Base-by-base conservation (phyloP, 2,329 filamentous ascomycete genomes). In the Ophiosphaerella herpotricha region DNA sequence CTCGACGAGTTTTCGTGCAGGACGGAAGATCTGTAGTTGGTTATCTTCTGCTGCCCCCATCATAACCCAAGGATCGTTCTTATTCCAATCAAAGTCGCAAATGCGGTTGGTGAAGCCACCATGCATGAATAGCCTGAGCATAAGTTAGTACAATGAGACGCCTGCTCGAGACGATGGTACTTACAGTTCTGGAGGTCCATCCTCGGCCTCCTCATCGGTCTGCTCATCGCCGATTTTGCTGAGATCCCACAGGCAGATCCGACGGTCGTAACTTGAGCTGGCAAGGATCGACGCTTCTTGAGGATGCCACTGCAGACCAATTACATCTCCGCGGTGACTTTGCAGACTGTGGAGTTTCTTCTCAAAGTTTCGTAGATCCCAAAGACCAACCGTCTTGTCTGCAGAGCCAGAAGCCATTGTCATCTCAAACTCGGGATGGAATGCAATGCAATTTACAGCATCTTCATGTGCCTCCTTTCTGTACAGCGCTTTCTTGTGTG, bases 31-130 rank as follows among this genome's bases (percentile, higher is more conserved):
- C 75, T 99, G 94, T 56, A 99, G 83, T 60, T 97, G 80, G 70
- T 99, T 99, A 77, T 99, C 94, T 72, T 99, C 95, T 1, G 93
- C 94, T 13, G 94, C 92, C 54, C 90, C 96, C 73, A 91, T 92
- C 60, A 99, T 89, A 47, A 97, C 85, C 95, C 95, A 99, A 4
- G 93, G 92, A 66, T 97, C 91, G 71, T 96, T 96, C 61, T 86
- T 85, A 75, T 99, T 99, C 93, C 93, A 99, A 76, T 89, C 93
- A 69, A 99, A 99, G 75, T 99, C 95, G 32, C 90, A 91, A 54
- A 99, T 85, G 60, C 95, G 89, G 76, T 97, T 97, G 9, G 94
- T 99, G 78, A 99, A 95, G 29, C 94, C 94, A 54, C 94, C 94
- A 67, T 99, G 94, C 92, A 99, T 97, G 77, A 99, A 99, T 1